Evolutionary conservation across 164 flowering plant species (phyloP).

Genomic region (Stephania japonica): DNA sequence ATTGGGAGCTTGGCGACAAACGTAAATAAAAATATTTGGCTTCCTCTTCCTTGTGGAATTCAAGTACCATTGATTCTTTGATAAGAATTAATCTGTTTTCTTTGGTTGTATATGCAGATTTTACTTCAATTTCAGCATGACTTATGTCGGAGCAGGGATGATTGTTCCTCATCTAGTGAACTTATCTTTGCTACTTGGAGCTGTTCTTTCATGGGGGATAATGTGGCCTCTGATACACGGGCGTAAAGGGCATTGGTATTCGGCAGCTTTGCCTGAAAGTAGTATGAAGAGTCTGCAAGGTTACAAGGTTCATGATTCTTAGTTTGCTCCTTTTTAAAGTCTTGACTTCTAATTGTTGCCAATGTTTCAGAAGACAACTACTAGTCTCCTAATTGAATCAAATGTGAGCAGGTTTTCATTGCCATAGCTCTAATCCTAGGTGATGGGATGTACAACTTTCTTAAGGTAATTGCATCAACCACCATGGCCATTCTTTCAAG

Average conservation of each 20-base stretch:
- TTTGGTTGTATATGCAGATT: slow-evolving; percentile 47
- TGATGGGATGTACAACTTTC: slow-evolving; percentile 82
- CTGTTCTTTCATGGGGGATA: slow-evolving; percentile 84
- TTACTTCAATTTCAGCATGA: slow-evolving; percentile 76
- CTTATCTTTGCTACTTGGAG: slow-evolving; percentile 79
- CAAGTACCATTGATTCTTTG: background rate
- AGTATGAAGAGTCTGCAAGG: slow-evolving; percentile 88
- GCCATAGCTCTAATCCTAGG: slow-evolving; percentile 79
- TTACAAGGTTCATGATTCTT: slow-evolving; percentile 53
- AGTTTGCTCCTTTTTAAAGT: background rate
- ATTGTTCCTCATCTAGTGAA: slow-evolving; percentile 78
- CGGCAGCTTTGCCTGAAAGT: slow-evolving; percentile 41
- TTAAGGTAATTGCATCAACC: slow-evolving; percentile 46
- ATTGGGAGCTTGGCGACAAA: slow-evolving; percentile 47
- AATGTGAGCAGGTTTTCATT: slow-evolving; percentile 58
- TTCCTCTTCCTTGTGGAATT: background rate
- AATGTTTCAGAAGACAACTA: background rate
- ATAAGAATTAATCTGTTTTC: background rate
- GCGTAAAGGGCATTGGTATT: slow-evolving; percentile 72
- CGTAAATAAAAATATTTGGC: slow-evolving; percentile 9
- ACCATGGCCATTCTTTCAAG: slow-evolving; percentile 27
- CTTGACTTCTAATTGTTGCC: no score
- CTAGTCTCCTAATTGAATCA: background rate
- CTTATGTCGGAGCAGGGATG: slow-evolving; percentile 88
- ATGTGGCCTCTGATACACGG: slow-evolving; percentile 86